Evolutionary conservation across 164 flowering plant species (phyloP), one percentile per base, ranked within the genome.

Genomic region (Chloranthus sessilifolius): DNA sequence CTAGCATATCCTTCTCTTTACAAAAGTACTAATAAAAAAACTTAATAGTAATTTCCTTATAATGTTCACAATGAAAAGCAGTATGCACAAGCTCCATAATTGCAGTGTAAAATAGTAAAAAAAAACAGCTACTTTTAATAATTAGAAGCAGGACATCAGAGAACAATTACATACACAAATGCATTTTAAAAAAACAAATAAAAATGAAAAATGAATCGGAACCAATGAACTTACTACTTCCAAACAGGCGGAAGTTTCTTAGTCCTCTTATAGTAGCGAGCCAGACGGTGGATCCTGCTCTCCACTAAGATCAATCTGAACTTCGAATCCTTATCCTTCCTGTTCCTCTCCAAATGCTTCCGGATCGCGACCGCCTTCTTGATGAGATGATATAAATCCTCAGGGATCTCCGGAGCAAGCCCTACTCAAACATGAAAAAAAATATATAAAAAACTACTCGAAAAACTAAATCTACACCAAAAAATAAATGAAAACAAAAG

Each of bases 301-400:
- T 89, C 97, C 5, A 89, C 97, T 29, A 85, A 66, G 59, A 89
- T 89, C 81, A 89, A 66, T 51, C 95, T 64, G 54, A 89, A 89
- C 66, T 89, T 89, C 39, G 97, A 86, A 46, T 89, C 97, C 73
- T 89, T 89, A 54, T 89, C 97, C 76, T 89, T 89, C 71, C 92
- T 77, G 78, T 83, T 89, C 69, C 95, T 80, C 74, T 89, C 97
- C 56, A 89, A 58, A 69, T 89, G 97, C 84, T 89, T 89, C 55
- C 97, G 45, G 35, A 89, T 86, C 0, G 97, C 86, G 31, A 89
- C 97, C 4, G 97, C 97, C 72, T 83, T 89, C 78, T 89, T 89
- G 56, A 89, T 89, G 28, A 89, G 73, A 43, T 80, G 88, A 55
- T 89, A 86, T 39, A 89, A 57, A 79, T 89, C 95, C 78, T 86